phyloP scores from a whole-genome alignment of 2,329 filamentous ascomycete genomes.

The Apiospora marii region DNA sequence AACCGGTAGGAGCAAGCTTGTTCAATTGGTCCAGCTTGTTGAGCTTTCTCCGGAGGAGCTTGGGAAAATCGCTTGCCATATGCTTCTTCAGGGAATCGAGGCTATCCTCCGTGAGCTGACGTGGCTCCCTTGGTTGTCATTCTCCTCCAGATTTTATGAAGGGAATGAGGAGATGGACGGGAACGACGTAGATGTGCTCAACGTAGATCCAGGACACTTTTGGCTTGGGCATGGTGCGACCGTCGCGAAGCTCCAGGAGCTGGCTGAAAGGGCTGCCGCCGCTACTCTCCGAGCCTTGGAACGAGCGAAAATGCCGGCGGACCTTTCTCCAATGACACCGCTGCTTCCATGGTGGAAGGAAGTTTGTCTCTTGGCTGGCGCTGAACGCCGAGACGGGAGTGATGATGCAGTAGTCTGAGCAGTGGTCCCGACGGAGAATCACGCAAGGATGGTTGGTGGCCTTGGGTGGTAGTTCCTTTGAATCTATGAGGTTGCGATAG shows the following conservation, averaged over 20 bases:
- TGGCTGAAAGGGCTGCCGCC: not conserved
- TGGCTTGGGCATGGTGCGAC: conserved; percentile 8
- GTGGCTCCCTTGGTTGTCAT: not conserved
- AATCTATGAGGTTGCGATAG: not conserved
- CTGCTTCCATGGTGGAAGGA: conserved; percentile 7
- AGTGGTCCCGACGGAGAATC: not conserved
- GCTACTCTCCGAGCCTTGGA: conserved; percentile 3
- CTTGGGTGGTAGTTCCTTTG: not conserved
- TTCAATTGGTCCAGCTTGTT: not conserved
- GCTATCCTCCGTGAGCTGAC: not conserved
- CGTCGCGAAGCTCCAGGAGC: not conserved
- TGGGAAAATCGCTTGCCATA: not conserved
- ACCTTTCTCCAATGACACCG: not conserved
- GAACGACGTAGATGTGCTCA: not conserved
- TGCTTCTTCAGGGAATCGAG: not conserved
- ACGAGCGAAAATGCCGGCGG: not conserved
- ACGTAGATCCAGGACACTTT: conserved; percentile 9
- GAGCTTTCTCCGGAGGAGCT: not conserved
- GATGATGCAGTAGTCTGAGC: not conserved
- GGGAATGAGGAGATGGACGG: not conserved
- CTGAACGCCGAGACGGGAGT: conserved; percentile 5
- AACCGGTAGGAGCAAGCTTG: not conserved
- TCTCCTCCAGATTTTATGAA: not conserved
- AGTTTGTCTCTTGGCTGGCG: not conserved
- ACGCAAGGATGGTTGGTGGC: conserved; percentile 4